Conservation (phyloP, 2,329 filamentous ascomycete genomes). For the Erysiphe pulchra region DNA sequence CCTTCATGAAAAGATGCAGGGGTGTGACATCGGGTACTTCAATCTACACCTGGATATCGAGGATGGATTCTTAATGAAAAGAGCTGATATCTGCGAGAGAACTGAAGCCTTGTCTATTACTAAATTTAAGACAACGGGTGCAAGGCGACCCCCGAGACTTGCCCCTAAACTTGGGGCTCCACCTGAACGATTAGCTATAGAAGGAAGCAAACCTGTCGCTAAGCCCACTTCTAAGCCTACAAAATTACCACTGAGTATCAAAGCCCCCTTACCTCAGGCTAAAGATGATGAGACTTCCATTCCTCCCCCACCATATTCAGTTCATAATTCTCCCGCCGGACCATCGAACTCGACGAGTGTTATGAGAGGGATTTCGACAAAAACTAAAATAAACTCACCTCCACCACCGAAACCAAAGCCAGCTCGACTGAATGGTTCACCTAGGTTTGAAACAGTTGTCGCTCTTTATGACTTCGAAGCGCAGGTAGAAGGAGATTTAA, state of each 20-base stretch:
- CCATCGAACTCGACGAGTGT: constrained; percentile 18
- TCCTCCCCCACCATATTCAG: constrained; percentile 48
- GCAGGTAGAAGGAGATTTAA: constrained; percentile 80
- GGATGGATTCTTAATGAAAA: constrained; percentile 71
- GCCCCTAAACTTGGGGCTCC: constrained; percentile 7
- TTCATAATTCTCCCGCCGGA: constrained; percentile 12
- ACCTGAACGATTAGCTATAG: constrained; percentile 9
- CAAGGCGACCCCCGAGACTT: constrained; percentile 19
- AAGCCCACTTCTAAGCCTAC: constrained; percentile 11
- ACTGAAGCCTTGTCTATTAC: constrained; percentile 68
- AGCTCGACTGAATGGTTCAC: constrained; percentile 36
- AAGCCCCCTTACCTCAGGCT: constrained; percentile 16
- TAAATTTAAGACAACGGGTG: constrained; percentile 74
- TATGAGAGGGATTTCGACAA: constrained; percentile 26
- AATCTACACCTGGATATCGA: constrained; percentile 77
- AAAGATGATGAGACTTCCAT: constrained; percentile 22
- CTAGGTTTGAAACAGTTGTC: constrained; percentile 52
- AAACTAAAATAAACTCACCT: constrained; percentile 41
- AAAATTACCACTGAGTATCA: constrained; percentile 4
- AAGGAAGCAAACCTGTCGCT: constrained; percentile 7
- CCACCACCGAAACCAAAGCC: constrained; percentile 63
- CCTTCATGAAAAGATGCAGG: constrained; percentile 92
- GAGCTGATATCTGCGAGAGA: constrained; percentile 62
- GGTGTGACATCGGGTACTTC: constrained; percentile 92
- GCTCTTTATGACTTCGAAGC: constrained; percentile 93